A percentile compares a stretch with the other conserved stretches of the same genome.
phyloP scores from a whole-genome alignment of 148 eudicot species.

The Chenopodium berlandieri region DNA sequence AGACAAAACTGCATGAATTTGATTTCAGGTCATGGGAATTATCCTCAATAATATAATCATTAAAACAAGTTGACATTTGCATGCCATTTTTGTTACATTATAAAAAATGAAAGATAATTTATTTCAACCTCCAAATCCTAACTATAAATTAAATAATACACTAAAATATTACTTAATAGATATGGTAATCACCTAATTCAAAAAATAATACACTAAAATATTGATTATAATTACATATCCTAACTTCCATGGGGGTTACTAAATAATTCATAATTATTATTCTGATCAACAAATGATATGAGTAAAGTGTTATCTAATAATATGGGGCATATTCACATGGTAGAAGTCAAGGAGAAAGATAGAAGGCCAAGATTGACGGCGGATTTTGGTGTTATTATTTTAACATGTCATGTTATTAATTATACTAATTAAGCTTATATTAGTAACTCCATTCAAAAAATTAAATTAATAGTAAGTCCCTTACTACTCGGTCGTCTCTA shows the following conservation, averaged over 20 bases:
- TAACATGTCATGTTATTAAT: background rate
- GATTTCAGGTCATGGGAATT: too few relatives aligned
- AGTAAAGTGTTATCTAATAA: background rate
- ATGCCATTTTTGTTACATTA: too few relatives aligned
- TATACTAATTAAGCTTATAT: background rate
- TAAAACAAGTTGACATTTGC: too few relatives aligned
- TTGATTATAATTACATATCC: background rate
- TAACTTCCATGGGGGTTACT: background rate
- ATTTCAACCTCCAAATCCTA: too few relatives aligned
- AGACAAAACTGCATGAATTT: too few relatives aligned
- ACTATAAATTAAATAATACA: too few relatives aligned
- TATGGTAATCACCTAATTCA: too few relatives aligned
- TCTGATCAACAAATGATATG: background rate
- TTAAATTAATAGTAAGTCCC: background rate
- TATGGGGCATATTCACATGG: slow-evolving; percentile 25
- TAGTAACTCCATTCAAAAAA: background rate
- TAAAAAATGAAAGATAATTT: too few relatives aligned
- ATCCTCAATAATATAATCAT: too few relatives aligned
- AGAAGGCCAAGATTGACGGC: slow-evolving; percentile 51
- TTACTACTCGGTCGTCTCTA: slow-evolving; percentile 4
- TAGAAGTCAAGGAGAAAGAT: slow-evolving; percentile 23
- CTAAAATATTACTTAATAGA: too few relatives aligned
- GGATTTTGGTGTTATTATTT: slow-evolving; percentile 23
- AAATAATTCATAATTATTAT: background rate
- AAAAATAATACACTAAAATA: background rate